Conservation (phyloP, 331 rosid species). For the Cydonia oblonga region DNA sequence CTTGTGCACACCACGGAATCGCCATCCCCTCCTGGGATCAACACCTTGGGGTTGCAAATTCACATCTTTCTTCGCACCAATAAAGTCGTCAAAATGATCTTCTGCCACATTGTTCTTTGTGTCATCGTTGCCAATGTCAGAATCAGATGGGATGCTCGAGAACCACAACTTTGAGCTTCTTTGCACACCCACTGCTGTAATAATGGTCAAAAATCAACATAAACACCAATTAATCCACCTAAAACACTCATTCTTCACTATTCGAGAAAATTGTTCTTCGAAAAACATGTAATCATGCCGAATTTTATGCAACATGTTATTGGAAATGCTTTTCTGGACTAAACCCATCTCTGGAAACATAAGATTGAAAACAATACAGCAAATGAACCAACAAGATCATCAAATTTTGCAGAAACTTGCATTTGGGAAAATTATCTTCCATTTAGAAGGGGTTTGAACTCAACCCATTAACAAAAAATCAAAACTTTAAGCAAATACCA, state of each 20-base stretch:
- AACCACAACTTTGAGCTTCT: constrained; percentile 34
- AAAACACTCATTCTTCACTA: background rate
- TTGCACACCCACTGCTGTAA: constrained; percentile 26
- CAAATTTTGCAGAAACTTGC: background rate
- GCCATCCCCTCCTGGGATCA: constrained; percentile 87
- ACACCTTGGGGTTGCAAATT: constrained; percentile 59
- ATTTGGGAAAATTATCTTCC: background rate
- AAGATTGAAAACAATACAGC: background rate
- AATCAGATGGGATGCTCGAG: constrained; percentile 28
- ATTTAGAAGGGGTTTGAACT: background rate
- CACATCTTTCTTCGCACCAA: constrained; percentile 25
- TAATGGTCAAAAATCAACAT: background rate
- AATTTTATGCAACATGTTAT: background rate
- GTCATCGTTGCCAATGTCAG: constrained; percentile 14
- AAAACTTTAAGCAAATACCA: background rate
- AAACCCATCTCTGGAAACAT: background rate
- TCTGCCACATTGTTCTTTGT: constrained; percentile 14
- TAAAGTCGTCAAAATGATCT: constrained; percentile 36
- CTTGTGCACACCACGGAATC: constrained; percentile 94
- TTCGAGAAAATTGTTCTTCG: constrained; percentile 1
- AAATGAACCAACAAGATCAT: background rate
- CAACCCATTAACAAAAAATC: background rate
- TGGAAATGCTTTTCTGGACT: background rate
- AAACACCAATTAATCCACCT: background rate
- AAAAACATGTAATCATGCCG: background rate